Conservation (phyloP, 1,139 yeast species). For the Geotrichum restrictum region DNA sequence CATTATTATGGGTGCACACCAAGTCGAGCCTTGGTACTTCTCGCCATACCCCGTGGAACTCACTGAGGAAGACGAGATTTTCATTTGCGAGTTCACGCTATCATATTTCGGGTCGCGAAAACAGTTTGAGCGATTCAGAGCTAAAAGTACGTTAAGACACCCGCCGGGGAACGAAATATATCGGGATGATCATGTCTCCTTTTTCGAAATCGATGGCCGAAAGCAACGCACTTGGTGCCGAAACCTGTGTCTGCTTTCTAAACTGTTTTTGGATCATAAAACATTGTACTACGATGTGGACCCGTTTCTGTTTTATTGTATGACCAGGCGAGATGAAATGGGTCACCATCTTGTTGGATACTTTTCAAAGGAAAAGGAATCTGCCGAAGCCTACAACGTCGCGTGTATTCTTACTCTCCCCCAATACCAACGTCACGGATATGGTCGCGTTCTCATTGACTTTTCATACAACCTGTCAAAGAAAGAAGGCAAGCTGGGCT, state of each 20-base stretch:
- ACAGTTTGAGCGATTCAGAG: slow-evolving; percentile 87
- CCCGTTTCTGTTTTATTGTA: slow-evolving; percentile 90
- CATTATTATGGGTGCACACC: slow-evolving; percentile 81
- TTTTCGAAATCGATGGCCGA: slow-evolving; percentile 95
- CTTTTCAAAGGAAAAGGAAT: slow-evolving; percentile 93
- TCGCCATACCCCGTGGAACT: slow-evolving; percentile 94
- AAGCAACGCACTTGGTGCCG: slow-evolving; percentile 96
- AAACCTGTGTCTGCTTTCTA: slow-evolving; percentile 80
- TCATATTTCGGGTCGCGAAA: slow-evolving; percentile 83
- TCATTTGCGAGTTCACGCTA: slow-evolving; percentile 86
- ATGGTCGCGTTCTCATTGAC: slow-evolving; percentile 84
- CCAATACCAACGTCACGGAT: slow-evolving; percentile 93
- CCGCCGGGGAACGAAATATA: slow-evolving; percentile 99
- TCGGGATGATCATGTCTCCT: slow-evolving; percentile 75
- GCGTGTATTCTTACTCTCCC: slow-evolving; percentile 96
- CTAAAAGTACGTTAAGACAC: slow-evolving; percentile 76
- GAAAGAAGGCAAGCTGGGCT: slow-evolving; percentile 84
- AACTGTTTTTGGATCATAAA: slow-evolving; percentile 88
- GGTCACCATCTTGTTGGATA: slow-evolving; percentile 96
- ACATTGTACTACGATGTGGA: slow-evolving; percentile 95
- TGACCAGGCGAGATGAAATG: slow-evolving; percentile 81
- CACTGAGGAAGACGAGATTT: slow-evolving; percentile 84
- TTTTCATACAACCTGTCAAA: slow-evolving; percentile 87
- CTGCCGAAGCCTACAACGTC: slow-evolving; percentile 92
- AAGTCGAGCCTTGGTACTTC: slow-evolving; percentile 98